phyloP scores from a whole-genome alignment of 2,329 filamentous ascomycete genomes.

The Coniochaeta ligniaria region DNA sequence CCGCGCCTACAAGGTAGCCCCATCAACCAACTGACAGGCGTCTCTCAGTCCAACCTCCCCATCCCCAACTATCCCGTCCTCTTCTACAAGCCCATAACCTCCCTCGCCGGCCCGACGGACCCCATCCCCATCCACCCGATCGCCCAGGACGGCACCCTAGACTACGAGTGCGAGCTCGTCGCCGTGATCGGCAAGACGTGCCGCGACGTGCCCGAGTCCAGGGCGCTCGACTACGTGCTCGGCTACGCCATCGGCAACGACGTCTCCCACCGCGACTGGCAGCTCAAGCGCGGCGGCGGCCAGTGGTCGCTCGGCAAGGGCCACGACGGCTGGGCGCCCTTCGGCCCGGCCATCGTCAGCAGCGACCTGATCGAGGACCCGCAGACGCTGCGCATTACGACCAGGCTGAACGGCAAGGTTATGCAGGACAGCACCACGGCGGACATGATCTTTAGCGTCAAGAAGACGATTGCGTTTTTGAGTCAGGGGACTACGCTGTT shows the following conservation, averaged over 20 bases:
- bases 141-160: constrained; percentile 59
- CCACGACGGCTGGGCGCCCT: constrained; percentile 70
- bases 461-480: constrained; percentile 50
- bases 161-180: constrained; percentile 78
- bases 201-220: constrained; percentile 54
- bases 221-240: constrained; percentile 64
- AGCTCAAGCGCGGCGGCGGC: constrained; percentile 58
- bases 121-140: constrained; percentile 58
- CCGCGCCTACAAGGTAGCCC: not conserved
- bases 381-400: constrained; percentile 47
- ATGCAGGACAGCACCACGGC: constrained; percentile 49
- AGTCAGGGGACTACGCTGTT: constrained; percentile 56
- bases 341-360: constrained; percentile 64
- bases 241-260: constrained; percentile 74
- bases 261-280: constrained; percentile 74
- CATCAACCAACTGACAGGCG: not conserved
- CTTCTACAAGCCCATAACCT: constrained; percentile 66
- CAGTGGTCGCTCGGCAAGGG: constrained; percentile 69
- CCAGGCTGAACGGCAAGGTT: constrained; percentile 50
- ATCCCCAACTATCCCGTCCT: constrained; percentile 65
- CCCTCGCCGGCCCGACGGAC: constrained; percentile 57
- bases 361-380: constrained; percentile 47
- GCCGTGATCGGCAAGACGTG: constrained; percentile 64
- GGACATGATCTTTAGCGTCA: constrained; percentile 58
- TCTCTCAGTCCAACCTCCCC: constrained; percentile 49